These are phyloP conservation scores for Kwoniella heveanensis DNA, from an alignment of 768 basidiomycete species.

Conservation along the genomic window DNA sequence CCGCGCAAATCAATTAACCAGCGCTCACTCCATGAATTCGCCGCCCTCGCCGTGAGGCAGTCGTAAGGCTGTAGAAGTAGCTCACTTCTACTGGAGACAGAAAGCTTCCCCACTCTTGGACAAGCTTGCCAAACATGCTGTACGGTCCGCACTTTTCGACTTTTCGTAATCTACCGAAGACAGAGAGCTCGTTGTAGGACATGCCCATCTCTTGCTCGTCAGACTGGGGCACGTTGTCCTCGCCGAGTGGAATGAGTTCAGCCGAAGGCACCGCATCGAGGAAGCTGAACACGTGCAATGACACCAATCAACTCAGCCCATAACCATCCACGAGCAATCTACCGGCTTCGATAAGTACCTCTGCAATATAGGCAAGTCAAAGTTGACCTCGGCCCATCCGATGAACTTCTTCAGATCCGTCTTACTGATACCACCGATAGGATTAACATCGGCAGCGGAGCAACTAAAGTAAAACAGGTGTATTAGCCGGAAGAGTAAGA, in stretches of 20 bases:
- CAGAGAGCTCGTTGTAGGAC: constrained; percentile 95
- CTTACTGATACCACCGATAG: constrained; percentile 97
- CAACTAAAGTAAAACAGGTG: constrained; percentile 28
- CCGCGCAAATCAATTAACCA: too few species aligned
- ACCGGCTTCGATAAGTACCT: constrained; percentile 60
- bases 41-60: too few species aligned
- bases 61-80: too few species aligned
- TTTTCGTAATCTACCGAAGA: constrained; percentile 90
- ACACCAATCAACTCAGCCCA: background rate
- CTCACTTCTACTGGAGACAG: constrained; percentile 79
- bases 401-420: constrained; percentile 97
- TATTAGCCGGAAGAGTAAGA: too few species aligned
- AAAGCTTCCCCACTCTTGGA: constrained; percentile 87
- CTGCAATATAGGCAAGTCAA: constrained; percentile 79
- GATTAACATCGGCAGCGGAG: constrained; percentile 86
- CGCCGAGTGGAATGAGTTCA: constrained; percentile 92
- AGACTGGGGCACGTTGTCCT: constrained; percentile 82
- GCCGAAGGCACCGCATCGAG: constrained; percentile 89
- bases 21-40: too few species aligned
- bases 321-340: background rate
- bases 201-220: constrained; percentile 99
- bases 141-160: constrained; percentile 97
- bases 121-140: constrained; percentile 92
- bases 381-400: constrained; percentile 72
- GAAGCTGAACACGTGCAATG: constrained; percentile 64